phyloP scores from a whole-genome alignment of 306 rosid genomes.

The Lotus japonicus region DNA sequence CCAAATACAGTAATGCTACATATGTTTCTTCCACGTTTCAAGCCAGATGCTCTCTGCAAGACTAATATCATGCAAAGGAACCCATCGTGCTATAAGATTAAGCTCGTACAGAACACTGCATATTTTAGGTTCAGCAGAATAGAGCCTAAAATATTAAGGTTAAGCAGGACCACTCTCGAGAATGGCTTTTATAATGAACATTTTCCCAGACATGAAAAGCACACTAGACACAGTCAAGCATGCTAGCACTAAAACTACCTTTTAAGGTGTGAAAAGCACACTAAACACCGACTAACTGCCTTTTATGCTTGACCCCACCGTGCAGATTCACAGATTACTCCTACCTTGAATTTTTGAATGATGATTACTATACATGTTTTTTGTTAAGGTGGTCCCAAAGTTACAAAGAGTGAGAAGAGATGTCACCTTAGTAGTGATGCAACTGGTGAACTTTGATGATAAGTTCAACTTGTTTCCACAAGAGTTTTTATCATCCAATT shows the following conservation, averaged over 20 bases:
- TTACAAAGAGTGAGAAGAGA: no score
- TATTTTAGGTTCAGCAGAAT: not conserved
- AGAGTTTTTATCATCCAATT: no score
- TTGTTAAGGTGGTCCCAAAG: no score
- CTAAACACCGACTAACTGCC: no score
- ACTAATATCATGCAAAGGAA: not conserved
- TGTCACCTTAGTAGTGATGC: no score
- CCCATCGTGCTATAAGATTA: not conserved
- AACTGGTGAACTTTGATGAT: no score
- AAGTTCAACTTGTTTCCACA: no score
- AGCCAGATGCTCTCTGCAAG: not conserved
- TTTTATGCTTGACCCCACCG: no score
- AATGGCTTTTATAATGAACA: not conserved
- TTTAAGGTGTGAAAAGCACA: no score
- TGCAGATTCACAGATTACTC: no score
- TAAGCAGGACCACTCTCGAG: slow-evolving; percentile 2
- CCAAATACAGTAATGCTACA: slow-evolving; percentile 10
- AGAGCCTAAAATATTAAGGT: not conserved
- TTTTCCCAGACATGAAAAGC: not conserved
- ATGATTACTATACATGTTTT: no score
- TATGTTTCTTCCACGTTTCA: slow-evolving; percentile 18
- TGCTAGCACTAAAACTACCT: not conserved
- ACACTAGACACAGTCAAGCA: not conserved
- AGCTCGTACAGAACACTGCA: not conserved
- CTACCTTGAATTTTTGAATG: no score